A percentile compares a stretch with the other conserved stretches of the same genome.
Conservation (phyloP, 306 rosid species). For the Quercus dentata region DNA sequence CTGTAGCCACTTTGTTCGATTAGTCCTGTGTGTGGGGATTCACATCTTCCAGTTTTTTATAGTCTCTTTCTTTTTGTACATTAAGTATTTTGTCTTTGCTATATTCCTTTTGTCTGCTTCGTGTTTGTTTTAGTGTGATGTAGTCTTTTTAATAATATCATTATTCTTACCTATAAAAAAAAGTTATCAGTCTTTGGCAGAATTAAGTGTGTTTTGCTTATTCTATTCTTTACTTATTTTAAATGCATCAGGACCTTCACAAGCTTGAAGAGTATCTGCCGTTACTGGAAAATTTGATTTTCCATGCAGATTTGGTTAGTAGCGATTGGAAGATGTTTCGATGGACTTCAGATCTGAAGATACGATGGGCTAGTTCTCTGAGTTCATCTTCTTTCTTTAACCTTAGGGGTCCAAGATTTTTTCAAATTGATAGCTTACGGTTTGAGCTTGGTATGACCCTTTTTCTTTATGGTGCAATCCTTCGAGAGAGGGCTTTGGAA, state of each 20-base stretch:
- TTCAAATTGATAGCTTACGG: constrained; percentile 49
- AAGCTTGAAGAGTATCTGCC: constrained; percentile 68
- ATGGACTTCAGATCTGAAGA: constrained; percentile 47
- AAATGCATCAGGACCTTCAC: constrained; percentile 54
- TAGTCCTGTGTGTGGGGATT: too few relatives aligned
- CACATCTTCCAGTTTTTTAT: too few relatives aligned
- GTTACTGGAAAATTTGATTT: constrained; percentile 56
- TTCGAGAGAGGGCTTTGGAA: constrained; percentile 66
- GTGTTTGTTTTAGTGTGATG: too few relatives aligned
- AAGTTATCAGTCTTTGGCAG: not conserved
- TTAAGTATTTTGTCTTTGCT: too few relatives aligned
- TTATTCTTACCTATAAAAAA: too few relatives aligned
- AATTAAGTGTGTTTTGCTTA: not conserved
- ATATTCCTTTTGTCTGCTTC: too few relatives aligned
- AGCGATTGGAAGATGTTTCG: constrained; percentile 21
- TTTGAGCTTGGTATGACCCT: constrained; percentile 69
- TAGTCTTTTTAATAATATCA: too few relatives aligned
- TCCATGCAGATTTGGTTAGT: constrained; percentile 25
- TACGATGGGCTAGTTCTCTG: constrained; percentile 67
- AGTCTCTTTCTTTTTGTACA: too few relatives aligned
- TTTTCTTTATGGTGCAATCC: constrained; percentile 63
- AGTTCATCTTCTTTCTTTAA: constrained; percentile 51
- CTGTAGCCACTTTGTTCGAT: too few relatives aligned
- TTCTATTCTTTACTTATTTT: constrained; percentile 6
- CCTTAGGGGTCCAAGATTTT: constrained; percentile 49